Evolutionary conservation across 2,329 filamentous ascomycete genomes (phyloP), one percentile per base, ranked within the genome.

Genomic region (Thielaviopsis musarum): DNA sequence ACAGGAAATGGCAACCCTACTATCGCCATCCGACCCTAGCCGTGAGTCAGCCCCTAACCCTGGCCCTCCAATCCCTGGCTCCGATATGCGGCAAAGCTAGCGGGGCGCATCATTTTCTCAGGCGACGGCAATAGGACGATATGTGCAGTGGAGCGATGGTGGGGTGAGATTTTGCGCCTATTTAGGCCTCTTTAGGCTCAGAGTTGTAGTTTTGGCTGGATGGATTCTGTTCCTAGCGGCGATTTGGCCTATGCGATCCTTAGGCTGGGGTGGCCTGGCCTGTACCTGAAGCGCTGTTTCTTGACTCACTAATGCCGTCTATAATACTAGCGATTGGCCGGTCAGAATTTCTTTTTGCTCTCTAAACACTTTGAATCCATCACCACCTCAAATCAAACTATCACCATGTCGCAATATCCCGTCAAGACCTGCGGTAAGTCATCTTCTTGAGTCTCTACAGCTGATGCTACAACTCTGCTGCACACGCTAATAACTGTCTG

Each of bases 371-470:
- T 17, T 49, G n/a, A 17, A n/a, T 53, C 38, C 19, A 45, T 52
- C 54, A 58, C 30, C 48, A 30, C 54, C 34, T 19, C 28, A 54
- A n/a, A 30, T 54, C 22, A 49, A 41, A 56, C 62, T 62, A 24
- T 41, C 26, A 58, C 26, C 34, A 61, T 61, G 64, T 64, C 72
- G 64, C 71, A 74, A 71, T 77, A 78, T 63, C 76, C 78, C 54
- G 71, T 73, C 61, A 82, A 81, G 74, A 82, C 80, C 70, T 80
- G 77, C 73, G 78, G 77, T 80, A 74, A 61, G 76, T 53, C 30
- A 34, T 34, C 6, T 34, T 9, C 10, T 34, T 34, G 30, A 34
- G 30, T 34, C 4, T 10, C 30, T 34, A 2, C 9, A 10, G 30
- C 30, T 34, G 30, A 34, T 34, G 6, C 30, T 5, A 2, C 30